Base-by-base conservation (phyloP, 441 rosid species). In the Cnidoscolus chayamansa region DNA sequence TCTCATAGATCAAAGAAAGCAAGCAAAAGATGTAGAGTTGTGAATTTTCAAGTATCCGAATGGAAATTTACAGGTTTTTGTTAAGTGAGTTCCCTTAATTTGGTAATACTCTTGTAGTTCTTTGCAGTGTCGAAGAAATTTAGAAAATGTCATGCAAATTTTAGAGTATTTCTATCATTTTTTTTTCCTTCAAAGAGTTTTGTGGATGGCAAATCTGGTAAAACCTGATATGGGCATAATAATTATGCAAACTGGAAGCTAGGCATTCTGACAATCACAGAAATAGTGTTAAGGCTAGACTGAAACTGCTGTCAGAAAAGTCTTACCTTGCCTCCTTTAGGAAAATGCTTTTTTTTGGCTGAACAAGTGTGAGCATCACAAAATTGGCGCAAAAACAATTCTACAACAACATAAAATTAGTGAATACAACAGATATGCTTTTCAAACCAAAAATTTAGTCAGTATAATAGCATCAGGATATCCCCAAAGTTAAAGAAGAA, bases 351-450 rank as follows among this genome's bases (percentile, higher is more conserved):
- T 77, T 13, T 77, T 80, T 77, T 90, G 57, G 83, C 90, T 3
- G 87, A 80, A 84, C 99, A 96, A 66, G 91, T 84, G 81, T 88
- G 96, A 74, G 96, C 94, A 85, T 96, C 98, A 75, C 99, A 96
- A 75, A 96, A 96, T 83, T 93, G 99, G 61, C 67, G 89, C 82
- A 96, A 74, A 74, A 93, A 93, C 78, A 88, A 86, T 70, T 93
- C 99, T 96, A 79, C 80, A 25, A 69, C 19, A 71, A 72, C 66
- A 70, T 71, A 1, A 25, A 75, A 62, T 65, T 55, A 63, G 71
- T 67, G 63, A 60, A 68, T n/a, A 56, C 13, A 62, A 17, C 67
- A 58, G 10, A 35, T 40, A 5, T 13, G 51, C 31, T 45, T 32
- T 55, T 56, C 17, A 72, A 37, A 49, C 25, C 67, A 73, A 35